phyloP scores from a whole-genome alignment of 2,329 filamentous ascomycete species.

The Alternaria consortialis region DNA sequence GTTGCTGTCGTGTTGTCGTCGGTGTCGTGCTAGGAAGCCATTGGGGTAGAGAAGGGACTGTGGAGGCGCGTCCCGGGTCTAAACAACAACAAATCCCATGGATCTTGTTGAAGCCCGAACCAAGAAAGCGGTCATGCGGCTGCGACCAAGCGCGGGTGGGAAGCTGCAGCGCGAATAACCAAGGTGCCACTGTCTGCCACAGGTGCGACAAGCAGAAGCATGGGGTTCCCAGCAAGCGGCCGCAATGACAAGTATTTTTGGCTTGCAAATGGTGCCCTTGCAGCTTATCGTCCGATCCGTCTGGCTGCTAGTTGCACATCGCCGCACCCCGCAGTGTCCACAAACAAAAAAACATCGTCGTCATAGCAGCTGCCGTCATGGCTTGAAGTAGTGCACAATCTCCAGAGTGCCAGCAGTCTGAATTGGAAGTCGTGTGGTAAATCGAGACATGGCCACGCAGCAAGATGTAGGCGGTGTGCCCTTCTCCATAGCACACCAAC shows the following conservation, averaged over 20 bases:
- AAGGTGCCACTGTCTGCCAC: conserved; percentile 25
- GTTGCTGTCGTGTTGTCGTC: conserved; percentile 16
- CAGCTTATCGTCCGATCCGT: conserved; percentile 9
- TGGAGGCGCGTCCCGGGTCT: conserved; percentile 21
- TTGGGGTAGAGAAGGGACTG: conserved; percentile 9
- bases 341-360: conserved; percentile 15
- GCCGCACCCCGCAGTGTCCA: conserved; percentile 14
- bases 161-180: conserved; percentile 35
- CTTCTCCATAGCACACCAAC: conserved; percentile 55
- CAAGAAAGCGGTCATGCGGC: conserved; percentile 33
- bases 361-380: conserved; percentile 8
- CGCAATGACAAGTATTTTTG: conserved; percentile 32
- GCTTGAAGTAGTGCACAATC: not conserved
- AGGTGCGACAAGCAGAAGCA: conserved; percentile 32
- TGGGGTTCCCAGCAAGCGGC: conserved; percentile 22
- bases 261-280: conserved; percentile 11
- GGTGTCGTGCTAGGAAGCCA: conserved; percentile 11
- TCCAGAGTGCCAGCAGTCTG: not conserved
- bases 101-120: conserved; percentile 20
- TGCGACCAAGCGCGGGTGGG: conserved; percentile 37
- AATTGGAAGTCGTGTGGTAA: not conserved
- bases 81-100: conserved; percentile 14
- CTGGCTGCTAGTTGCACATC: conserved; percentile 14
- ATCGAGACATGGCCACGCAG: conserved; percentile 52
- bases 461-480: conserved; percentile 52